Evolutionary conservation across 2,329 filamentous ascomycete genomes (phyloP), one percentile per base, ranked within the genome.

Genomic region (Trichophyton verrucosum): DNA sequence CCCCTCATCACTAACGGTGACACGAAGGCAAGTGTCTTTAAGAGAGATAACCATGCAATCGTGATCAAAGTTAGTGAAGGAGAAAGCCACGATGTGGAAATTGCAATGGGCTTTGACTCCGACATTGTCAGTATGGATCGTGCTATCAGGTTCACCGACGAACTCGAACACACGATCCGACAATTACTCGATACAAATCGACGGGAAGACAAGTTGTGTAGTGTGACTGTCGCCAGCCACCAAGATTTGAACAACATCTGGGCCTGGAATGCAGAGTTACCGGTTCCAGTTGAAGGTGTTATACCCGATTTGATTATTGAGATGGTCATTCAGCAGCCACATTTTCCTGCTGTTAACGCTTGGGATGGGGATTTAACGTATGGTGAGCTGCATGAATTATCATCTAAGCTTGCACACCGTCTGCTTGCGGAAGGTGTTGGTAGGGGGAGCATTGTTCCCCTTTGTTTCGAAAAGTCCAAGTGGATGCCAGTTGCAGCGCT

Each of bases 341-440:
- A 64, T 27, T 60, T 57, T 33, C 49, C 60, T 4, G 68, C 68
- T 1, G 60, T 69, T 13, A 49, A 56, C 36, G 63, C 66, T 11
- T 68, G 64, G 64, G 67, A 70, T 46, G 63, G 61, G 7, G 51
- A 61, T 20, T 57, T 65, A 11, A 65, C 59, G 27, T 66, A 62
- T 61, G 61, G 40, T 36, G 46, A 62, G 24, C 44, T 66, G 11
- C 66, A 72, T 13, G 66, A 64, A 6, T 68, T 75, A 64, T 73
- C 64, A 61, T 72, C 58, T 60, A 67, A 30, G 61, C 64, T 67
- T 44, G 68, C 71, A 8, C 64, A 68, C 49, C 67, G 69, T 46
- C 65, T 75, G 8, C 65, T 66, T 13, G 65, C 66, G 1, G 64
- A 69, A 27, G 70, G 72, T 60, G 65, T 75, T 36, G 64, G 68